These are phyloP conservation scores for Aureobasidium sp. DNA, from an alignment of 2,329 filamentous ascomycete genomes.

Conservation along the genomic window DNA sequence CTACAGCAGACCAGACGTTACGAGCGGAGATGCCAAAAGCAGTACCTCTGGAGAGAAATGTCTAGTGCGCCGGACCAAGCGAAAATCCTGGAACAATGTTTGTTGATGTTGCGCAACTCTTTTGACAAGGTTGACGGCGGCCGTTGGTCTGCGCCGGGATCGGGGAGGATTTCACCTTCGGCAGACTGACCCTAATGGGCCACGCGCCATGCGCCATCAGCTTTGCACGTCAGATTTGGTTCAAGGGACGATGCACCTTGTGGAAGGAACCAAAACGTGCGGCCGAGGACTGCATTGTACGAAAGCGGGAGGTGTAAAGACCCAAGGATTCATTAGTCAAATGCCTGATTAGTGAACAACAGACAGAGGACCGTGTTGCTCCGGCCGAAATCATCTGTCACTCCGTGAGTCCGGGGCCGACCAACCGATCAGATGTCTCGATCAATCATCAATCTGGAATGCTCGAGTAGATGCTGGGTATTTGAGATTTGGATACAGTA, in stretches of 20 bases:
- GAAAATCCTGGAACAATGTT: too few species aligned
- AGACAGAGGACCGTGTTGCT: not conserved
- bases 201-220: not conserved
- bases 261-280: not conserved
- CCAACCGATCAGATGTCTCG: not conserved
- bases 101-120: not conserved
- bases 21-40: not conserved
- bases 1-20: not conserved
- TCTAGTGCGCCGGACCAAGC: not conserved
- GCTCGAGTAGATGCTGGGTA: not conserved
- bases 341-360: not conserved
- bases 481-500: not conserved
- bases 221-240: not conserved
- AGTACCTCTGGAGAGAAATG: not conserved
- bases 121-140: conserved; percentile 3
- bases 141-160: not conserved
- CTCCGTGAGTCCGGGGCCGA: not conserved
- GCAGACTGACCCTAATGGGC: not conserved
- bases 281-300: not conserved
- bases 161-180: conserved; percentile 1
- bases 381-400: not conserved
- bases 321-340: not conserved
- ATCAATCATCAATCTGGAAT: not conserved
- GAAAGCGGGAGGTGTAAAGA: not conserved
- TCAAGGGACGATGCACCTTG: not conserved